Evolutionary conservation across 805 yeast species (phyloP).

Genomic region (Spathaspora hagerdaliae): DNA sequence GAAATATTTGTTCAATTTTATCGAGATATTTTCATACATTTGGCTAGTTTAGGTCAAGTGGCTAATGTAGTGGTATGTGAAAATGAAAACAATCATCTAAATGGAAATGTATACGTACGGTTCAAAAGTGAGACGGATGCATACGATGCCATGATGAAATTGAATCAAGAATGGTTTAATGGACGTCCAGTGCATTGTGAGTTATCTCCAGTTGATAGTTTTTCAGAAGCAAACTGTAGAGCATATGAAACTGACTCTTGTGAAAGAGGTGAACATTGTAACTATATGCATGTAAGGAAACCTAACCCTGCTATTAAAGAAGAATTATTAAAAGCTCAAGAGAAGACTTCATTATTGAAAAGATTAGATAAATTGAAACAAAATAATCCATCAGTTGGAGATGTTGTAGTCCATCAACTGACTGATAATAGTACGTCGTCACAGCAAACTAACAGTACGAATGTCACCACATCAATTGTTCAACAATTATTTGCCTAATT

Average conservation of each 20-base stretch:
- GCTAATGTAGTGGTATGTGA: constrained; percentile 72
- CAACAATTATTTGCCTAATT: neutral
- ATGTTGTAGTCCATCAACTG: neutral
- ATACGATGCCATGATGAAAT: constrained; percentile 49
- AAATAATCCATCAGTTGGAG: neutral
- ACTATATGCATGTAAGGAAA: constrained; percentile 73
- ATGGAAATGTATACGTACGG: constrained; percentile 79
- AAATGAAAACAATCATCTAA: constrained; percentile 75
- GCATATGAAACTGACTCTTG: constrained; percentile 64
- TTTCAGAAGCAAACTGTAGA: constrained; percentile 71
- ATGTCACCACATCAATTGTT: neutral
- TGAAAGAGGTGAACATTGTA: constrained; percentile 78
- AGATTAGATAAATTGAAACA: constrained; percentile 11
- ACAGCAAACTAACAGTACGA: neutral
- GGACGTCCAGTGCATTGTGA: constrained; percentile 77
- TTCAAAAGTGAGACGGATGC: constrained; percentile 59
- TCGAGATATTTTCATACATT: constrained; percentile 70
- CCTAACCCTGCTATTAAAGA: constrained; percentile 45
- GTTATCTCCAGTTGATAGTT: constrained; percentile 67
- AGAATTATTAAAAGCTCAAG: constrained; percentile 38
- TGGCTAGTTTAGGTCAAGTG: constrained; percentile 45
- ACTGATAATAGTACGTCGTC: neutral
- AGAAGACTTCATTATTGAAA: constrained; percentile 20
- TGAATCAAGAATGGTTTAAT: constrained; percentile 81
- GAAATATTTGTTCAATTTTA: constrained; percentile 57